These are phyloP conservation scores for Acacia melanoxylon DNA, from an alignment of 306 rosid species.

Conservation along the genomic window DNA sequence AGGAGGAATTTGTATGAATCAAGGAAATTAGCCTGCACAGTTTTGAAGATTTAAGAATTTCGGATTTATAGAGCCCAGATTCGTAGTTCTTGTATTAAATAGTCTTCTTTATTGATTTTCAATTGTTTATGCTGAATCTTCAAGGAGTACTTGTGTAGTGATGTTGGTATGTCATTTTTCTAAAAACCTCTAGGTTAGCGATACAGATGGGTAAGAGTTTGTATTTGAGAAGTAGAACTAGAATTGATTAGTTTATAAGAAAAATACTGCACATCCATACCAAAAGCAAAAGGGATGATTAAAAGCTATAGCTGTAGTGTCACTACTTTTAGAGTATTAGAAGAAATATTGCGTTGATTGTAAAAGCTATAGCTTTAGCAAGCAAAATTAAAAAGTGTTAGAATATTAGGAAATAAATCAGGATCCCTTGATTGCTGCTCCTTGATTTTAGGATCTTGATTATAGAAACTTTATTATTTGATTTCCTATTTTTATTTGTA, in stretches of 20 bases:
- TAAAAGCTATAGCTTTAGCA: background rate
- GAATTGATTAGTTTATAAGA: background rate
- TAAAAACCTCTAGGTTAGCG: background rate
- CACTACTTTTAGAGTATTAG: background rate
- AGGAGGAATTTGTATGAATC: background rate
- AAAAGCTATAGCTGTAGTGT: background rate
- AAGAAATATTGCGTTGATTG: background rate
- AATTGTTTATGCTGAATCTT: background rate
- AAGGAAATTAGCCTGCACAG: slow-evolving; percentile 2
- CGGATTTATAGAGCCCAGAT: background rate
- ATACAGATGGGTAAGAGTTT: background rate
- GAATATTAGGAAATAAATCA: too few species aligned
- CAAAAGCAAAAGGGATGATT: background rate
- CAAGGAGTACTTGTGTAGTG: background rate
- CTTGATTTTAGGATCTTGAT: too few species aligned
- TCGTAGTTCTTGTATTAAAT: background rate
- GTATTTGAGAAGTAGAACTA: background rate
- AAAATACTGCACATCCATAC: background rate
- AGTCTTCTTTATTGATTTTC: background rate
- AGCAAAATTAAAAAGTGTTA: background rate
- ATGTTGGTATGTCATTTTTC: background rate
- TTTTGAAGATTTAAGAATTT: background rate
- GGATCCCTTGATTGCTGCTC: too few species aligned
- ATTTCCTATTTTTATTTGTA: too few species aligned
- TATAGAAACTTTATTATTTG: too few species aligned